Conservation (phyloP, 148 eudicot species). For the Cornus suecica region DNA sequence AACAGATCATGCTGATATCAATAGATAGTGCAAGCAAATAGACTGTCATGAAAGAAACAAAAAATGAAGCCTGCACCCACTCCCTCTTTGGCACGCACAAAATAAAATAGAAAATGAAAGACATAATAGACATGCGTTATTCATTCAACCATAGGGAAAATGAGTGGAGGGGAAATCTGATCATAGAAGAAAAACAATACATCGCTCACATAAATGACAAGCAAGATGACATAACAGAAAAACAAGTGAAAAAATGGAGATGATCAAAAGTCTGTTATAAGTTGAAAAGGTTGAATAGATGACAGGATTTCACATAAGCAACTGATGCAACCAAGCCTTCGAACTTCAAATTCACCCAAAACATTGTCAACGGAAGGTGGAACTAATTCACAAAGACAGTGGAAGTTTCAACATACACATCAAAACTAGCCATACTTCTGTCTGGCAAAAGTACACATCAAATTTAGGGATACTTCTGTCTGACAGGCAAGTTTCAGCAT, state of each 20-base stretch:
- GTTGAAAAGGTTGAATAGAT: not conserved
- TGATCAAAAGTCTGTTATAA: not conserved
- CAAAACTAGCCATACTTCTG: not conserved
- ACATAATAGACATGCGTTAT: not conserved
- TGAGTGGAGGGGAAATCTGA: not conserved
- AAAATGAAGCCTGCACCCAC: not conserved
- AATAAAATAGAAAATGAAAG: not conserved
- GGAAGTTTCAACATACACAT: not conserved
- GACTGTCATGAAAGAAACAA: not conserved
- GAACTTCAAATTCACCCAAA: not conserved
- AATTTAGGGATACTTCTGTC: not conserved
- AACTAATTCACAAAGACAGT: not conserved
- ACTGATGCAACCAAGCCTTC: not conserved
- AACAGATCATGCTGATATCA: not conserved
- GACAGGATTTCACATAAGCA: not conserved
- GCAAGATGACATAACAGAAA: not conserved
- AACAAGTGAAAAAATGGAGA: too few relatives aligned
- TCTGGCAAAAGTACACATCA: not conserved
- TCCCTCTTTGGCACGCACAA: not conserved
- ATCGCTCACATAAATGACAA: not conserved
- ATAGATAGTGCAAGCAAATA: constrained; percentile 2
- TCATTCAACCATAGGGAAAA: not conserved
- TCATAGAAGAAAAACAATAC: too few relatives aligned
- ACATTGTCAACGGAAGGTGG: not conserved
- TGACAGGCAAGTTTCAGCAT: not conserved